Evolutionary conservation across 2,329 filamentous ascomycete species (phyloP).

Genomic region (Fusarium xylarioides): DNA sequence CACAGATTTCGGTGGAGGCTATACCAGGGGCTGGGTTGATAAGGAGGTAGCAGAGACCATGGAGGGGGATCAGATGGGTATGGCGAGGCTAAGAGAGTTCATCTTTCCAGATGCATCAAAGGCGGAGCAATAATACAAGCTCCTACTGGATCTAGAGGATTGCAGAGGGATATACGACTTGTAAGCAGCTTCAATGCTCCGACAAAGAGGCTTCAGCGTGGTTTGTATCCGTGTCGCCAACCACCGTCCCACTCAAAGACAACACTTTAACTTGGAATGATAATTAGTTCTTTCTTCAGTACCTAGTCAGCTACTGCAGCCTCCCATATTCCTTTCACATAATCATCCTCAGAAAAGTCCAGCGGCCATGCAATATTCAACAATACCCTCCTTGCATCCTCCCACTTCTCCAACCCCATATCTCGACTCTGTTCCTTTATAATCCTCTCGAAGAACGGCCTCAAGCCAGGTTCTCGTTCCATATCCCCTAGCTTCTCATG

Average conservation of each 20-base stretch:
- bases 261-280: no score
- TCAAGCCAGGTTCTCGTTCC: neutral
- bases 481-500: neutral
- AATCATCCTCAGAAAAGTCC: neutral
- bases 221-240: no score
- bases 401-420: neutral
- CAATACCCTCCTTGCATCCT: neutral
- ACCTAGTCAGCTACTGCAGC: neutral
- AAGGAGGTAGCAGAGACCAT: neutral
- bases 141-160: neutral
- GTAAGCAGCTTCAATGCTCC: neutral
- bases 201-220: neutral
- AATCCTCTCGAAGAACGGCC: neutral
- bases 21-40: neutral
- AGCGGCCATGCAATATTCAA: neutral
- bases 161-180: fast-evolving
- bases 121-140: fast-evolving
- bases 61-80: neutral
- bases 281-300: neutral
- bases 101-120: neutral
- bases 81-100: neutral
- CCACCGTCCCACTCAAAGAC: no score
- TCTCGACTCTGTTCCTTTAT: neutral
- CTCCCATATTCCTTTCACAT: neutral
- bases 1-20: constrained; percentile 1